A percentile compares a stretch with the other conserved stretches of the same genome.
phyloP scores from a whole-genome alignment of 768 basidiomycete species.

The Pisolithus tinctorius region DNA sequence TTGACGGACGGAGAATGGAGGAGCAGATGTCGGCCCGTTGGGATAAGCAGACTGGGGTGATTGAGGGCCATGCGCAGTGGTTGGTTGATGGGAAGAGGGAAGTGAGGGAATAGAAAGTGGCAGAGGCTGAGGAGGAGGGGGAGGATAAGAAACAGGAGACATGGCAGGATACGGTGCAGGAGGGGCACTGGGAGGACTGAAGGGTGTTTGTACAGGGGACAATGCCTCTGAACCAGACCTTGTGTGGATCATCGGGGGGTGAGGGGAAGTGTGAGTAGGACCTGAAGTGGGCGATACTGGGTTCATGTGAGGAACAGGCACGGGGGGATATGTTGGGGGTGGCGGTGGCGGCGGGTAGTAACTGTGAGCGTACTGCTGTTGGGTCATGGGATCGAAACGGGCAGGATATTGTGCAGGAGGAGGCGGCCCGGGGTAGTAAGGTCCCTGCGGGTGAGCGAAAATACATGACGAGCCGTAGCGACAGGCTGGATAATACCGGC shows the following conservation, averaged over 20 bases:
- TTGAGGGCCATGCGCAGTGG: constrained; percentile 46
- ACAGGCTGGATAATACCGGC: constrained; percentile 85
- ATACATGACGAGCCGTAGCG: constrained; percentile 80
- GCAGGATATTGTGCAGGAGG: constrained; percentile 61
- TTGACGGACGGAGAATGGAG: constrained; percentile 42
- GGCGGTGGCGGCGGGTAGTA: constrained; percentile 42
- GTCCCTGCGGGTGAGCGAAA: constrained; percentile 72
- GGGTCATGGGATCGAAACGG: constrained; percentile 59
- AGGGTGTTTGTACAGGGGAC: constrained; percentile 46
- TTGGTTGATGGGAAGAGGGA: constrained; percentile 48
- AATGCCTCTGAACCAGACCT: constrained; percentile 48
- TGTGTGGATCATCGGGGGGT: constrained; percentile 31
- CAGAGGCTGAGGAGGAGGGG: constrained; percentile 53
- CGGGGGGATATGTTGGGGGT: constrained; percentile 55
- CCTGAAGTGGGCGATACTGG: constrained; percentile 22
- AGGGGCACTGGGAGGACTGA: constrained; percentile 47
- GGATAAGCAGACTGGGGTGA: constrained; percentile 53
- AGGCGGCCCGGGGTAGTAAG: constrained; percentile 58
- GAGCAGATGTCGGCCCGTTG: constrained; percentile 33
- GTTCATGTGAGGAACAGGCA: constrained; percentile 41
- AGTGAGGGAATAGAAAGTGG: constrained; percentile 55
- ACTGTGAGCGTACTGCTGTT: constrained; percentile 48
- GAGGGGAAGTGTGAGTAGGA: constrained; percentile 25
- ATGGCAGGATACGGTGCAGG: constrained; percentile 53
- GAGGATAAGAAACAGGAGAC: constrained; percentile 52